phyloP scores from a whole-genome alignment of 108 stramenopile species.

The Aurantiochytrium sp. region DNA sequence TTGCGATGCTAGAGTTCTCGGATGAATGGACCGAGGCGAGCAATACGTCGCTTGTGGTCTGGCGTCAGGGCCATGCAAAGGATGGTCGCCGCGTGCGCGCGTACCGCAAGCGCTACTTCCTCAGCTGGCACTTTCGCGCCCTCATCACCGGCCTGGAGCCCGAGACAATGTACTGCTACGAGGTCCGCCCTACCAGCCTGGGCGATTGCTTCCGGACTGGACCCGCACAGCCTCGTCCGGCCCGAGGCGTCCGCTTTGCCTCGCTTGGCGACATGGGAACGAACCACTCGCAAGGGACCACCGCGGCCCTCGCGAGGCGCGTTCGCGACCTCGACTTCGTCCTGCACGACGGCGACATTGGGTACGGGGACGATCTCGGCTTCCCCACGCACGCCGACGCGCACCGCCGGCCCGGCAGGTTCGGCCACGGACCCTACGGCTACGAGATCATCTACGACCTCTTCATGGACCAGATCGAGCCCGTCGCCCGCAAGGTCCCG shows the following conservation, averaged over 20 bases:
- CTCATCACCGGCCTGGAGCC: not conserved
- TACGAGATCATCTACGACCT: conserved; percentile 30
- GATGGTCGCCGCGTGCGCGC: no score
- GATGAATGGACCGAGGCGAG: not conserved
- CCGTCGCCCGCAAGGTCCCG: conserved; percentile 35
- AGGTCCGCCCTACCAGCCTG: not conserved
- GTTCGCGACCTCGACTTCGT: not conserved
- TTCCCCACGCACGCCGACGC: not conserved
- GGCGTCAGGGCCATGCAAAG: no score
- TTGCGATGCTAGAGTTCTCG: not conserved
- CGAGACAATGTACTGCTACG: not conserved
- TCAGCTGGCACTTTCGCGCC: not conserved
- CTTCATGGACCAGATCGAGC: conserved; percentile 1
- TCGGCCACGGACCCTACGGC: not conserved
- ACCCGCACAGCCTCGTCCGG: no score
- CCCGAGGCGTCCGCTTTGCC: not conserved
- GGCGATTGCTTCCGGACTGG: not conserved
- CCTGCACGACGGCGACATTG: conserved; percentile 15
- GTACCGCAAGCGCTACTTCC: not conserved
- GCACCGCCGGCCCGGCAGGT: not conserved
- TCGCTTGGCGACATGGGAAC: conserved; percentile 25
- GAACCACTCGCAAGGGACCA: not conserved
- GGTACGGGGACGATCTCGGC: not conserved
- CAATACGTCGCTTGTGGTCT: no score
- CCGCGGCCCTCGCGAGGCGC: not conserved